Evolutionary conservation across 352 stramenopile species (phyloP), one percentile per base, ranked within the genome.

Genomic region (Pythium guiyangense): DNA sequence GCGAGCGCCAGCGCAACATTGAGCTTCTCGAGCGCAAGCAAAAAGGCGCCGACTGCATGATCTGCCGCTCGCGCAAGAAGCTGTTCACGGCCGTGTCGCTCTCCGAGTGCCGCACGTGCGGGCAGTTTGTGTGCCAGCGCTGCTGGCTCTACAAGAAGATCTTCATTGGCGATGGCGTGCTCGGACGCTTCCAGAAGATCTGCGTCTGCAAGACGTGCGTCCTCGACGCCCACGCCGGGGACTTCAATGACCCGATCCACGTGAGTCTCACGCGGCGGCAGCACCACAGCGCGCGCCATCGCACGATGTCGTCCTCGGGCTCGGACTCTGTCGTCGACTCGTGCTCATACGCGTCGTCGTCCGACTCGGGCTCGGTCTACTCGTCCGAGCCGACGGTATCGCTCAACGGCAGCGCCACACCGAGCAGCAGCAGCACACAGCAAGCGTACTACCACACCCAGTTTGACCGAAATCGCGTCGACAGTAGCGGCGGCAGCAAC

Each of bases 111-210:
- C 49, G 60, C 20, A 59, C 83, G 42, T 88, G 78, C 45, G 74
- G 73, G 10, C 51, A 81, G 15, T 52, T 69, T 14, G 63, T 75
- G 37, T 88, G 78, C 50, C 64, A 70, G 40, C 74, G 74, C 17
- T 88, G 78, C 57, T 66, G 70, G 1, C 53, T 35, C 3, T 55
- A 62, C 47, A 83, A 79, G 63, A 62, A 61, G 39, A 67, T 88
- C 40, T 88, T 84, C 42, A 52, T 80, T 31, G 42, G 63, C 11
- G 43, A 66, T 6, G 68, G 70, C n/a, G 68, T 79, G 49, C 62
- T 83, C 8, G 73, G 73, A 20, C 55, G 65, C n/a, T 83, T 83
- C 22, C 43, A 65, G 11, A 83, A 79, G 44, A 64, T 79, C 43
- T 66, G 64, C 12, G 66, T 65, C 2, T 83, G 73, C 58, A 70